A percentile compares a stretch with the other conserved stretches of the same genome.
Conservation (phyloP, 257 asterid genomes). For the Nicotiana obtusifolia region DNA sequence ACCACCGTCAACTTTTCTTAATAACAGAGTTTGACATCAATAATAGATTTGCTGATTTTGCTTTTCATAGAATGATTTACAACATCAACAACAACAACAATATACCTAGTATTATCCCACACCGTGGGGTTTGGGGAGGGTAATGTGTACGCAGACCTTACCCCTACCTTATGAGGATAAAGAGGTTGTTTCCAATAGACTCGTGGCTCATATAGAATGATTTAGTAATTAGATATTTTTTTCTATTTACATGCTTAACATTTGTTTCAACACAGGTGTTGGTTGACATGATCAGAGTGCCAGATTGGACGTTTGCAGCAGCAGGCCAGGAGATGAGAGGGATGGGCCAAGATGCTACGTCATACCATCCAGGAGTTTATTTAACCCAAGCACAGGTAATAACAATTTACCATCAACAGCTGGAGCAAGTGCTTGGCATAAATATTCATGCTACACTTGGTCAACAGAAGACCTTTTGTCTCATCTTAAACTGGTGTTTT, state of each 20-base stretch:
- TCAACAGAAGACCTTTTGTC: not conserved
- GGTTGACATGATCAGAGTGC: constrained; percentile 93
- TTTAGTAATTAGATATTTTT: not conserved
- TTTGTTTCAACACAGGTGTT: constrained; percentile 44
- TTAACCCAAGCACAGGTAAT: constrained; percentile 89
- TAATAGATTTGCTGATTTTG: not conserved
- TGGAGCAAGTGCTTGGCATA: not conserved
- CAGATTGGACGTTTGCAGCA: constrained; percentile 97
- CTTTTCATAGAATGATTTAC: not conserved
- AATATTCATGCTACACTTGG: not conserved
- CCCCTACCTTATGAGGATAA: no score
- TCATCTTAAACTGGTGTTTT: not conserved
- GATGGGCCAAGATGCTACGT: constrained; percentile 88
- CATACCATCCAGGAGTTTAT: constrained; percentile 86
- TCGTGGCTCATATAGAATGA: no score
- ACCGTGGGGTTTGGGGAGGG: no score
- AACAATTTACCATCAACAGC: constrained; percentile 6
- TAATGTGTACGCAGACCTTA: no score
- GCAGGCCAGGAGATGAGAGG: constrained; percentile 97
- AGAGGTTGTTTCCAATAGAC: no score
- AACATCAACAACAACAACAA: no score
- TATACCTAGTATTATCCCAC: no score
- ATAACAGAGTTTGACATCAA: not conserved
- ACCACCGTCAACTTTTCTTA: not conserved
- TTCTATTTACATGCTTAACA: not conserved